phyloP scores from a whole-genome alignment of 1,284 basidiomycete genomes.

The Kwoniella shivajii region DNA sequence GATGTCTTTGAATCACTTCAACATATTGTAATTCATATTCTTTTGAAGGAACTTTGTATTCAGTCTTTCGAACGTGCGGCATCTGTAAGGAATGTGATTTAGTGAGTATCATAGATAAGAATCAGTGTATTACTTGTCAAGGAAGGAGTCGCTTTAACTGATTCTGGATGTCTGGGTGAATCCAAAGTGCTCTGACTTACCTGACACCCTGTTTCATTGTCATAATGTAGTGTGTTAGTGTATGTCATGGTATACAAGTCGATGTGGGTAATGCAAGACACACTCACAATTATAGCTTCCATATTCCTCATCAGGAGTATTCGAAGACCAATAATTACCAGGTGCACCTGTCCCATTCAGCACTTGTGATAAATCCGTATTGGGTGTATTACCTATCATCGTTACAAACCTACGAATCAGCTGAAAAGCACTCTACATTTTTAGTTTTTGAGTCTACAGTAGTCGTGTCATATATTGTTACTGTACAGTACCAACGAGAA shows the following conservation, averaged over 20 bases:
- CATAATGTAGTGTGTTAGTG: background rate
- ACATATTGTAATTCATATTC: conserved; percentile 40
- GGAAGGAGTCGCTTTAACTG: too few species aligned
- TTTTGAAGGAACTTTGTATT: conserved; percentile 26
- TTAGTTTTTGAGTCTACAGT: too few species aligned
- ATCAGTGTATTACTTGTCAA: too few species aligned
- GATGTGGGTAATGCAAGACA: background rate
- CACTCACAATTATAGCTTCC: conserved; percentile 42
- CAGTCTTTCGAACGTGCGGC: conserved; percentile 35
- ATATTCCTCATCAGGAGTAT: conserved; percentile 30
- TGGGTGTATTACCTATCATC: conserved; percentile 14
- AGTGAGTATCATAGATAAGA: too few species aligned
- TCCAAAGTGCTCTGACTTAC: too few species aligned
- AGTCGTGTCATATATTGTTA: too few species aligned
- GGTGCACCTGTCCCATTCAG: conserved; percentile 35
- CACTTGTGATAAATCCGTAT: conserved; percentile 10
- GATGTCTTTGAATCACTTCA: conserved; percentile 48
- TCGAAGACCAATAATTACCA: conserved; percentile 37
- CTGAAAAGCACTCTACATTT: too few species aligned
- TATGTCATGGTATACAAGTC: background rate
- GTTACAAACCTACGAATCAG: background rate
- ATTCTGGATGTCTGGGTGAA: too few species aligned
- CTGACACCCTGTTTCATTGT: conserved; percentile 13
- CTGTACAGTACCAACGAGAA: too few species aligned
- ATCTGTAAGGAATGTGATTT: too few species aligned